Base-by-base conservation (phyloP, 495 filamentous ascomycete species). In the Penicilliopsis zonata region DNA sequence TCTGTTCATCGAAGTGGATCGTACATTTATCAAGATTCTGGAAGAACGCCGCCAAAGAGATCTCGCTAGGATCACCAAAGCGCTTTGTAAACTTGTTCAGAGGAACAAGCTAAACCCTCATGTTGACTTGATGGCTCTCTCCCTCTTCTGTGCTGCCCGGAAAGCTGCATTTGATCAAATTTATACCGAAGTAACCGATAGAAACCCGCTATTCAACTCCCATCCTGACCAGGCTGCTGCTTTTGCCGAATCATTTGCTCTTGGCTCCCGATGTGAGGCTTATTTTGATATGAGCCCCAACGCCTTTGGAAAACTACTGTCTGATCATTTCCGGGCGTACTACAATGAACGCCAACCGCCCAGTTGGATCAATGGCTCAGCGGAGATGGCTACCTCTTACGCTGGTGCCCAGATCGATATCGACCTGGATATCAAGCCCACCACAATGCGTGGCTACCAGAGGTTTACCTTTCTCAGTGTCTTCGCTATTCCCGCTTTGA, bases 211-310 rank as follows among this genome's bases (percentile, higher is more conserved):
- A 4, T 70, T 70, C 42, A 74, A 74, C 46, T 45, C 53, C 16
- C 64, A 67, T 26, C 43, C 64, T 2, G 72, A 77, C 37, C 72
- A 77, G 40, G 70, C 73, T 6, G 72, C 68, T 6, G 67, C 67
- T 7, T 76, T 77, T 39, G 66, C 72, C 5, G 72, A 77, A 41
- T 61, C 68, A 0, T 77, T 75, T 42, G 72, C 70, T 2, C 55
- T 73, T 9, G 72, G 72, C 7, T 72, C 72, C 4, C 68, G 68
- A 18, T 77, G 72, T 37, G 72, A 75, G 23, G 60, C 65, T 1
- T 77, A 73, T 38, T 75, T 77, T 29, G 71, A 70, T 37, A 53
- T 73, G 10, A 53, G 53, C 10, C 69, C 72, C 3, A 69, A 62
- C 24, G 54, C 53, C 13, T 61, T 77, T 22, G 72, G 72, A 24